A percentile compares a stretch with the other conserved stretches of the same genome.
Conservation (phyloP, 2,329 filamentous ascomycete genomes). For the Trichoderma koningii region DNA sequence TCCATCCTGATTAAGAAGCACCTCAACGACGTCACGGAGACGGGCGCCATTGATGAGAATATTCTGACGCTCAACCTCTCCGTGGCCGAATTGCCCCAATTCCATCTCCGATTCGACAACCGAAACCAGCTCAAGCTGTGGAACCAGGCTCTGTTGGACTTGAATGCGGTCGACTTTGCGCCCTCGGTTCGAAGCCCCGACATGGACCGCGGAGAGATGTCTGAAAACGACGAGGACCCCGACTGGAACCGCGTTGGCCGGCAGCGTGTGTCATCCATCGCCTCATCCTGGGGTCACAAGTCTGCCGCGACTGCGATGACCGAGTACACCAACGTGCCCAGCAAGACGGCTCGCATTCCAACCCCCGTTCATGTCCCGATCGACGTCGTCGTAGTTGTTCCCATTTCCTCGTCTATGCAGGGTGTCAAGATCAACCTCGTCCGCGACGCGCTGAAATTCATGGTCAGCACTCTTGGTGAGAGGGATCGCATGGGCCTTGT, state of each 20-base stretch:
- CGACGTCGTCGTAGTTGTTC: constrained; percentile 94
- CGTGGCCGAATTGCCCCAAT: constrained; percentile 87
- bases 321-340: constrained; percentile 79
- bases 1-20: constrained; percentile 99
- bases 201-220: constrained; percentile 74
- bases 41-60: constrained; percentile 70
- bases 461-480: constrained; percentile 86
- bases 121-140: constrained; percentile 83
- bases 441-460: constrained; percentile 86
- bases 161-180: constrained; percentile 67
- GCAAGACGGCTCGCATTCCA: constrained; percentile 45
- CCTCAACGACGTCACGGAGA: constrained; percentile 81
- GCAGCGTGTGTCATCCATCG: constrained; percentile 77
- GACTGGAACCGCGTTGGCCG: constrained; percentile 70
- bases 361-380: constrained; percentile 80
- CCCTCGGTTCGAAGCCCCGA: constrained; percentile 69
- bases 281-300: constrained; percentile 78
- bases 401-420: constrained; percentile 97
- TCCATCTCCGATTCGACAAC: constrained; percentile 87
- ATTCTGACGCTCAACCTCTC: constrained; percentile 88
- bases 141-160: constrained; percentile 82
- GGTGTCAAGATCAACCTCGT: constrained; percentile 97
- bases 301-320: constrained; percentile 87
- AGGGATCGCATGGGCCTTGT: constrained; percentile 96
- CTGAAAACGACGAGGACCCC: constrained; percentile 79